Evolutionary conservation across 179 eudicot genomes (phyloP), one percentile per base, ranked within the genome.

Genomic region (Silene coronaria): DNA sequence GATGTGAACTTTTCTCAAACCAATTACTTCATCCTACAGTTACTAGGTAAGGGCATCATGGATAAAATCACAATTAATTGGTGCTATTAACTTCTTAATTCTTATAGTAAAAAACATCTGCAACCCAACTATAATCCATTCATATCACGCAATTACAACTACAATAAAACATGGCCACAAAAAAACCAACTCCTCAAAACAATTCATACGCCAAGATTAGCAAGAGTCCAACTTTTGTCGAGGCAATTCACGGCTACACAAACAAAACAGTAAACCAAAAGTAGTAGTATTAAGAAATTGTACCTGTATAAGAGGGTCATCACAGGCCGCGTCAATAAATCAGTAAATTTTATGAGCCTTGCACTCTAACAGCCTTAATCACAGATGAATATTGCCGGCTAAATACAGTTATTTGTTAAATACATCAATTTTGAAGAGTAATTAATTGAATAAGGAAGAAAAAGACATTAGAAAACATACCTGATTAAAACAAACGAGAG

Each of bases 231-330:
- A 66, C 0, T 66, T 36, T 34, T 66, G n/a, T 36, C 51, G 13
- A 26, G 4, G 6, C 13, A 32, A 34, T 22, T 48, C 21, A 23
- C 46, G 17, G 4, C 75, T 30, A 5, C 26, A 57, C n/a, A 30
- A 30, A 30, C 12, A n/a, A 21, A 69, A 13, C 7, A 63, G 4
- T 27, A 26, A 24, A 55, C 42, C 13, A 16, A 24, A 70, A 38
- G 55, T 4, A 45, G 2, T 2, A 11, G 45, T 11, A 71, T 5
- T 59, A 27, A 57, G 5, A 53, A 67, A 75, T 12, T 1, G 28
- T 42, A 95, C 99, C 96, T 95, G 99, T 76, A 95, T 88, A 75
- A 95, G 85, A 76, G 95, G 91, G 87, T 95, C 96, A 77, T 89
- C 84, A 72, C 97, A 95, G 24, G 97, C 91, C 75, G 78, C 78